Evolutionary conservation across 2,329 filamentous ascomycete genomes (phyloP).

Genomic region (Aureobasidium leucospermi): DNA sequence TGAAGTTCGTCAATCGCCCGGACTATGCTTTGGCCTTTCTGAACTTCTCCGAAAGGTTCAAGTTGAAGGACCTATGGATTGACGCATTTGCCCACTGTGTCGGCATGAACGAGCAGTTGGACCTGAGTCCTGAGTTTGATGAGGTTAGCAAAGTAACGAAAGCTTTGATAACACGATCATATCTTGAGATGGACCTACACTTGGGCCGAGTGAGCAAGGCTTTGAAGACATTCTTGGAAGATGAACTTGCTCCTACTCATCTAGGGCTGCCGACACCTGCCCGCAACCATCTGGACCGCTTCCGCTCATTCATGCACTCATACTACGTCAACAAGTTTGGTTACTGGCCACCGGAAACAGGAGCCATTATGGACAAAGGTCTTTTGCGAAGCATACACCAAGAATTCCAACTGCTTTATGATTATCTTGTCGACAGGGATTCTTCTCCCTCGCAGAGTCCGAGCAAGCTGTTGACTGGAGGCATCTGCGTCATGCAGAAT

Average conservation of each 20-base stretch:
- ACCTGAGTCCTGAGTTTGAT: slow-evolving; percentile 51
- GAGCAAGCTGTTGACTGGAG: slow-evolving; percentile 42
- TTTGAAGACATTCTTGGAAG: slow-evolving; percentile 61
- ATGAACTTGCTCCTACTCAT: slow-evolving; percentile 59
- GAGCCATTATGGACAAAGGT: slow-evolving; percentile 48
- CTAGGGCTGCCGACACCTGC: slow-evolving; percentile 57
- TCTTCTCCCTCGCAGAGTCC: slow-evolving; percentile 39
- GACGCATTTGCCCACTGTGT: slow-evolving; percentile 71
- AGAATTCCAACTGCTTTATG: slow-evolving; percentile 66
- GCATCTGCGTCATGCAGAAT: slow-evolving; percentile 63
- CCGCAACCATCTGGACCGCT: slow-evolving; percentile 62
- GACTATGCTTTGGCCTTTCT: slow-evolving; percentile 62
- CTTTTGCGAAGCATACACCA: slow-evolving; percentile 55
- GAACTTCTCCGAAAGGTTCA: slow-evolving; percentile 59
- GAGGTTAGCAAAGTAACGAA: slow-evolving; percentile 46
- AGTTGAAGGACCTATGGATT: slow-evolving; percentile 58
- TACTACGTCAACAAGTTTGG: slow-evolving; percentile 63
- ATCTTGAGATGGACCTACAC: slow-evolving; percentile 57
- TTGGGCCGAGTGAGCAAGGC: slow-evolving; percentile 52
- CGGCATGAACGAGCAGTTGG: slow-evolving; percentile 62
- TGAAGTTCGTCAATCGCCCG: slow-evolving; percentile 57
- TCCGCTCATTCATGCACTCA: slow-evolving; percentile 59
- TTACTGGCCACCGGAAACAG: slow-evolving; percentile 59
- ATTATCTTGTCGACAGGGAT: slow-evolving; percentile 61
- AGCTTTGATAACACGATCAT: slow-evolving; percentile 57